Conservation (phyloP, 2,329 filamentous ascomycete species). For the Zymoseptoria pseudotritici region DNA sequence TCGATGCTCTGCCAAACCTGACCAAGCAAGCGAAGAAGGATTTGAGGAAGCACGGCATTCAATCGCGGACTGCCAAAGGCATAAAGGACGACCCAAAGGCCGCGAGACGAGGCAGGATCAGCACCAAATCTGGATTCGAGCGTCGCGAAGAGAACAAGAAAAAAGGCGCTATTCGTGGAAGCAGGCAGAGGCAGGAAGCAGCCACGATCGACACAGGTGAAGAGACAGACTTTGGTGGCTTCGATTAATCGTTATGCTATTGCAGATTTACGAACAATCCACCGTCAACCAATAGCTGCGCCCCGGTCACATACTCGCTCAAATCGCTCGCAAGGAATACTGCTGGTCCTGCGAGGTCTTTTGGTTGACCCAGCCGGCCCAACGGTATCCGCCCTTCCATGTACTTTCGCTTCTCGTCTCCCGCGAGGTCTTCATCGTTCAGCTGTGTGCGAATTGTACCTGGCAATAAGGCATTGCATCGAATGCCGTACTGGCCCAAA, state of each 20-base stretch:
- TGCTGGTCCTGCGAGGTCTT: constrained; percentile 75
- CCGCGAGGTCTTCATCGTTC: constrained; percentile 73
- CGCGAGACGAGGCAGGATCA: constrained; percentile 59
- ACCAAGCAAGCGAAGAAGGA: constrained; percentile 77
- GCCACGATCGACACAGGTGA: constrained; percentile 16
- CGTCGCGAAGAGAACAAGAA: constrained; percentile 60
- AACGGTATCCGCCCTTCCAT: constrained; percentile 78
- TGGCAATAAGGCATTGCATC: constrained; percentile 77
- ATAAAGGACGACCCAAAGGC: constrained; percentile 35
- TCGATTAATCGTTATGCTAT: constrained; percentile 38
- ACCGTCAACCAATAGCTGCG: constrained; percentile 79
- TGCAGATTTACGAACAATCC: constrained; percentile 86
- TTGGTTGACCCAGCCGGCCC: constrained; percentile 62
- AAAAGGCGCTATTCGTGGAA: constrained; percentile 33
- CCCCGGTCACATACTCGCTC: constrained; percentile 74
- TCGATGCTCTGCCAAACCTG: constrained; percentile 77
- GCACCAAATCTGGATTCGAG: constrained; percentile 73
- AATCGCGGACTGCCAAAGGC: constrained; percentile 50
- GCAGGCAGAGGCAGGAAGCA: constrained; percentile 25
- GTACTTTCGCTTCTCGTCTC: constrained; percentile 63
- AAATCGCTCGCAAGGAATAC: constrained; percentile 77
- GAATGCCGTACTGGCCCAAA: constrained; percentile 64
- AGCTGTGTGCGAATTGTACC: constrained; percentile 78
- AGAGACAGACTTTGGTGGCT: constrained; percentile 37
- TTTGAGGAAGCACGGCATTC: constrained; percentile 74